Evolutionary conservation across 2,329 filamentous ascomycete genomes (phyloP), one percentile per base, ranked within the genome.

Genomic region (Cadophora luteo-olivacea): DNA sequence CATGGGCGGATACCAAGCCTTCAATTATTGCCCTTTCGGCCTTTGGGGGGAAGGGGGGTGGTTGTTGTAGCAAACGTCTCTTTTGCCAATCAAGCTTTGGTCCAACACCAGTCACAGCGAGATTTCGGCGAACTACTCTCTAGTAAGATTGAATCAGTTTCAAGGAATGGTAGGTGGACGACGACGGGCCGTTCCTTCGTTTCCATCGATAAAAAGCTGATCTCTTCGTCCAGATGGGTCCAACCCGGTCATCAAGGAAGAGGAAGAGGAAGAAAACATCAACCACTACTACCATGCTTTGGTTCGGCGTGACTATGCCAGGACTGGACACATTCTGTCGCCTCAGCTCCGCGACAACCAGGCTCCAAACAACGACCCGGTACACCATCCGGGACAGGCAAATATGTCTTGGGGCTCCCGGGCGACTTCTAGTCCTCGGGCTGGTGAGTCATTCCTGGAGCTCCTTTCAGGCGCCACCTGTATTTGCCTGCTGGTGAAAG

Each of bases 11-110:
- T 25, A 69, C 74, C 4, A 75, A 72, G 62, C 71, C 72, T 32
- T 73, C 72, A n/a, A 61, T 76, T 38, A 52, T 75, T 49, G 70
- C 74, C 24, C 61, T 76, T 32, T n/a, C n/a, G n/a, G n/a, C n/a
- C n/a, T n/a, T n/a, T n/a, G n/a, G n/a, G n/a, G n/a, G n/a, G n/a
- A n/a, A n/a, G n/a, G n/a, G n/a, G n/a, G n/a, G n/a, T n/a, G n/a
- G n/a, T n/a, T n/a, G n/a, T n/a, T n/a, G n/a, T 52, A 4, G 49
- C 45, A 55, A 19, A 14, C 45, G 45, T 54, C 45, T 57, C 3
- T 9, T 29, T 51, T 45, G 32, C 33, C 24, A 3, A 12, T 24
- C n/a, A 16, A 61, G 33, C 11, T 41, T 19, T 48, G 36, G 19
- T n/a, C 22, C 9, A 29, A 12, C 29, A 45, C 38, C 57, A 45